These are phyloP conservation scores for Rhynchosporium agropyri DNA, from an alignment of 2,329 filamentous ascomycete species.

Conservation along the genomic window DNA sequence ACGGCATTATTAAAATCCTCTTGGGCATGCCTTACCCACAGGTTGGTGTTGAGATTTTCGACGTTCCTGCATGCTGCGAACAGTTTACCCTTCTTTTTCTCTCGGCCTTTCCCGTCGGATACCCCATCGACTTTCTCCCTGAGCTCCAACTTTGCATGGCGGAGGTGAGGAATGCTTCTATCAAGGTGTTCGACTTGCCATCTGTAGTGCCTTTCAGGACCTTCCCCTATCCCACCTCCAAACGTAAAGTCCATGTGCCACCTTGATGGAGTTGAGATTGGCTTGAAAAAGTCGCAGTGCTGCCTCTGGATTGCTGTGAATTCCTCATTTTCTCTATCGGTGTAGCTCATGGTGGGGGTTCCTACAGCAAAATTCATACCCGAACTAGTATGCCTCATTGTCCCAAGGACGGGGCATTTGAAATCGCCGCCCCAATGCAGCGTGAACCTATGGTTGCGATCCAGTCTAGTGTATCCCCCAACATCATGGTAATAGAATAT, in stretches of 20 bases:
- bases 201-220: constrained; percentile 10
- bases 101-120: background rate
- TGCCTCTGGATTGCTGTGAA: constrained; percentile 13
- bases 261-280: constrained; percentile 11
- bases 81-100: constrained; percentile 12
- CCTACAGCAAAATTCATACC: constrained; percentile 18
- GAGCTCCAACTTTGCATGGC: constrained; percentile 10
- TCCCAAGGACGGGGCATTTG: constrained; percentile 3
- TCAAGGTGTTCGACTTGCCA: constrained; percentile 15
- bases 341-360: constrained; percentile 1
- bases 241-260: constrained; percentile 19
- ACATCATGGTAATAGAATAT: constrained; percentile 17
- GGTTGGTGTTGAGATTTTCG: constrained; percentile 9
- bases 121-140: background rate
- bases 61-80: constrained; percentile 13
- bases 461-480: constrained; percentile 15
- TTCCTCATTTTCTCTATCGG: constrained; percentile 5
- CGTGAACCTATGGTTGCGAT: constrained; percentile 10
- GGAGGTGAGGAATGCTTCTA: constrained; percentile 5
- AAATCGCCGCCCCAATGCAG: constrained; percentile 12
- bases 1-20: constrained; percentile 6
- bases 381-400: constrained; percentile 17
- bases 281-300: constrained; percentile 16
- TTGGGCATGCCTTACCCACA: constrained; percentile 7
- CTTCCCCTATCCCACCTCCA: constrained; percentile 5